Conservation (phyloP, 768 basidiomycete genomes). For the Phaeotremella skinneri region DNA sequence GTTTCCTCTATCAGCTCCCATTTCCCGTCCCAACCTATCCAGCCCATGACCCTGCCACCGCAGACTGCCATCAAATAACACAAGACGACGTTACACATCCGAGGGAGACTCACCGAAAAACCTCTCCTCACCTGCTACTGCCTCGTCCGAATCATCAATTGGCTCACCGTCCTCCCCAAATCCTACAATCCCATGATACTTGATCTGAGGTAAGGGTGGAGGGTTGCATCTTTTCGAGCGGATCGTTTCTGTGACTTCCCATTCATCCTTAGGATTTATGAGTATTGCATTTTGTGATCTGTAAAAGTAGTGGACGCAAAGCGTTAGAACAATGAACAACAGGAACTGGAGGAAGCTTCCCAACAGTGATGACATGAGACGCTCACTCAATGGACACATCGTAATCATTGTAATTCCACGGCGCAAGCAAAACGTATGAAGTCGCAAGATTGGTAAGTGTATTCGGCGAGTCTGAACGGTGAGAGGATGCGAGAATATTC, state of each 20-base stretch:
- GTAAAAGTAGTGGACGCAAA: not conserved
- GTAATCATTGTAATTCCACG: constrained; percentile 65
- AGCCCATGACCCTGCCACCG: too few species aligned
- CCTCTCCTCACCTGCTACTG: not conserved
- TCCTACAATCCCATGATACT: constrained; percentile 7
- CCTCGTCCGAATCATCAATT: not conserved
- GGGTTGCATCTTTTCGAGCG: constrained; percentile 2
- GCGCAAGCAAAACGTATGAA: constrained; percentile 59
- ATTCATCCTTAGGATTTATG: constrained; percentile 9
- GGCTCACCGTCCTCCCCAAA: constrained; percentile 8
- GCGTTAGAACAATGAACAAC: not conserved
- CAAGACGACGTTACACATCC: too few species aligned
- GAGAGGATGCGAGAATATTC: constrained; percentile 63
- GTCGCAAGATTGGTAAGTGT: constrained; percentile 29
- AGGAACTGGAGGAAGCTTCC: not conserved
- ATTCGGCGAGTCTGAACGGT: constrained; percentile 36
- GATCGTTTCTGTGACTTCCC: constrained; percentile 5
- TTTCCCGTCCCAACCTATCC: too few species aligned
- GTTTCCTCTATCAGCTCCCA: too few species aligned
- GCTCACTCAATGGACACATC: constrained; percentile 63
- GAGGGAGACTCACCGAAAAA: not conserved
- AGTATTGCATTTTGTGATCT: constrained; percentile 19
- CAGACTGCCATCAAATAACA: too few species aligned
- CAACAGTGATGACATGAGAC: not conserved
- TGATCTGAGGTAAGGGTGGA: not conserved